Evolutionary conservation across 352 stramenopile genomes (phyloP).

Genomic region (Pythium rishiriense): DNA sequence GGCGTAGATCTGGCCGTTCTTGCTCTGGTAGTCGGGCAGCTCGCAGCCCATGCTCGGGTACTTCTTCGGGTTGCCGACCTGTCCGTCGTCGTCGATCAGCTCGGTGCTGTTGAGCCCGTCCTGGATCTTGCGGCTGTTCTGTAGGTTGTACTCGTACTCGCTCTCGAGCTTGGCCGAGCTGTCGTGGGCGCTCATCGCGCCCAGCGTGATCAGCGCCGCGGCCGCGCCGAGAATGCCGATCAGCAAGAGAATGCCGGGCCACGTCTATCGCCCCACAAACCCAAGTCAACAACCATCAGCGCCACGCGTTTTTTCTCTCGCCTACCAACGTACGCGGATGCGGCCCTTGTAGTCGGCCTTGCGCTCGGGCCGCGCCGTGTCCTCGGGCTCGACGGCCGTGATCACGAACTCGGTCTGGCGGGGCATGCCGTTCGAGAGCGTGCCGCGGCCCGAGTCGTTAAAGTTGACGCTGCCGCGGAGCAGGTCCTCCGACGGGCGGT

Average conservation of each 20-base stretch:
- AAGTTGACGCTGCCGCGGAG: background rate
- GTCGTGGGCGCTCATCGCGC: slow-evolving; percentile 40
- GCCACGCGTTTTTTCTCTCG: too few species aligned
- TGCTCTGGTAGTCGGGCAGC: slow-evolving; percentile 80
- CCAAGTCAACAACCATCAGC: background rate
- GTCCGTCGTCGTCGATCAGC: slow-evolving; percentile 61
- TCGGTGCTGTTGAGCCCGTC: slow-evolving; percentile 41
- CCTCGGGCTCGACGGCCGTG: slow-evolving; percentile 44
- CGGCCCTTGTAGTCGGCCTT: slow-evolving; percentile 70
- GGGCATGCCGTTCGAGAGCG: slow-evolving; percentile 3
- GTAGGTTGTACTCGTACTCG: slow-evolving; percentile 19
- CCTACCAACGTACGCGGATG: slow-evolving; percentile 37
- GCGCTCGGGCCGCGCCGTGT: slow-evolving; percentile 39
- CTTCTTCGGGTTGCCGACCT: slow-evolving; percentile 69
- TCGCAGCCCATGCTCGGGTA: slow-evolving; percentile 60
- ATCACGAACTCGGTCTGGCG: slow-evolving; percentile 71
- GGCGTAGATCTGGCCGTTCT: slow-evolving; percentile 70
- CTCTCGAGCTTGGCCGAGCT: slow-evolving; percentile 16
- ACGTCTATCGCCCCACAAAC: slow-evolving; percentile 38
- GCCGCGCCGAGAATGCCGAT: slow-evolving; percentile 41
- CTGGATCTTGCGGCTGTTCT: slow-evolving; percentile 29
- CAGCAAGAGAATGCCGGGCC: slow-evolving; percentile 57
- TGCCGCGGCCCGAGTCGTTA: slow-evolving; percentile 4
- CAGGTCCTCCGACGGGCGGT: slow-evolving; percentile 18
- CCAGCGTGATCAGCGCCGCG: slow-evolving; percentile 49